A percentile compares a stretch with the other conserved stretches of the same genome.
Evolutionary conservation across 257 asterid genomes (phyloP).

Genomic region (Scutellaria galericulata): DNA sequence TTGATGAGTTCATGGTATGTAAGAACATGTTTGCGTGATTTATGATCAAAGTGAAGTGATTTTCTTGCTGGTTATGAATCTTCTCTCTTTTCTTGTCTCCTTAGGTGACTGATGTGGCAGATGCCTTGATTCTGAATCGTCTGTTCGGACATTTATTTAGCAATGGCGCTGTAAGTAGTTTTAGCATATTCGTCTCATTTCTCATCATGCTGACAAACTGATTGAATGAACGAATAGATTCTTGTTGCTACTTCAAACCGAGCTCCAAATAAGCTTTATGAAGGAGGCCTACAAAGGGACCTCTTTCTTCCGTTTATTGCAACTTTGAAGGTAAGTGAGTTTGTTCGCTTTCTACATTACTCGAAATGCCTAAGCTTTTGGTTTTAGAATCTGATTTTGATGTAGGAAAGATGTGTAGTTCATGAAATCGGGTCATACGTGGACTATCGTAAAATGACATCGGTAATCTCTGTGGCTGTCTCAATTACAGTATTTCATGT

Average conservation of each 20-base stretch:
- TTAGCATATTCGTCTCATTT: not conserved
- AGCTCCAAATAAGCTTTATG: constrained; percentile 85
- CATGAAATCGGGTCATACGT: constrained; percentile 80
- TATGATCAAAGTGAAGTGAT: not conserved
- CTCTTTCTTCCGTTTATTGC: constrained; percentile 80
- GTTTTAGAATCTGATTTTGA: constrained; percentile 22
- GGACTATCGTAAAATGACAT: constrained; percentile 84
- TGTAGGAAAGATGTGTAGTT: constrained; percentile 80
- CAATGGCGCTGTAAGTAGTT: constrained; percentile 68
- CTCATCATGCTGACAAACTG: not conserved
- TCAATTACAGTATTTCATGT: too few relatives aligned
- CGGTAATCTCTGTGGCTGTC: constrained; percentile 40
- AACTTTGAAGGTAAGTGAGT: constrained; percentile 62
- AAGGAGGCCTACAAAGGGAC: constrained; percentile 85
- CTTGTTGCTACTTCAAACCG: constrained; percentile 88
- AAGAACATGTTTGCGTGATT: not conserved
- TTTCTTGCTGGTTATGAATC: too few relatives aligned
- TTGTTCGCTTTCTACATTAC: not conserved
- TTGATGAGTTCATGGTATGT: constrained; percentile 86
- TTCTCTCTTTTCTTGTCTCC: not conserved
- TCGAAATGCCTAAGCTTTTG: not conserved
- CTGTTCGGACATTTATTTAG: constrained; percentile 67
- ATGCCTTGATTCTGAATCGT: constrained; percentile 76
- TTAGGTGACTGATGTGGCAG: constrained; percentile 86
- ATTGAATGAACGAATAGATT: constrained; percentile 49